Conservation (phyloP, 148 eudicot genomes). For the Nyssa sinensis region DNA sequence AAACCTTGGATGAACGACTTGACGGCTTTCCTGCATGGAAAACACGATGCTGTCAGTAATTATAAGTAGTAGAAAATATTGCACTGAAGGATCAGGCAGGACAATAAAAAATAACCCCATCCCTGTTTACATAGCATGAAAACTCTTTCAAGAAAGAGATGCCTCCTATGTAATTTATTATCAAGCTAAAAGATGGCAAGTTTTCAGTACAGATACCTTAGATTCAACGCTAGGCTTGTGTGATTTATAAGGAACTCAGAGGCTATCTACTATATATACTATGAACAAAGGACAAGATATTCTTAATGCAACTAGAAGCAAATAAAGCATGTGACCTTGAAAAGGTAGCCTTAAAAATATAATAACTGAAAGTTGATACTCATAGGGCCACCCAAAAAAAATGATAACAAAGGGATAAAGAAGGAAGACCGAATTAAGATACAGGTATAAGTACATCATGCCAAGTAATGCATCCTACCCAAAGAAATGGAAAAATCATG, state of each 20-base stretch:
- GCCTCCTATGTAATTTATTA: background rate
- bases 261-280: too few species aligned
- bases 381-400: too few species aligned
- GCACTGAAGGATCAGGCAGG: background rate
- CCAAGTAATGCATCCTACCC: too few species aligned
- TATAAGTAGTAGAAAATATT: background rate
- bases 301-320: background rate
- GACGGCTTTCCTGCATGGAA: slow-evolving; percentile 38
- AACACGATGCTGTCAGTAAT: slow-evolving; percentile 1
- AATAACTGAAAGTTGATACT: too few species aligned
- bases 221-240: background rate
- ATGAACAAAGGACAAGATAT: background rate
- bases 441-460: too few species aligned
- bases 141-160: background rate
- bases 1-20: slow-evolving; percentile 71
- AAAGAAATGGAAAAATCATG: too few species aligned
- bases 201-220: background rate
- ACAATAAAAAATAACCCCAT: background rate
- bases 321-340: too few species aligned
- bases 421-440: too few species aligned
- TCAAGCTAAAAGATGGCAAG: background rate
- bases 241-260: background rate
- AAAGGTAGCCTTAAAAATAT: too few species aligned
- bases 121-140: background rate
- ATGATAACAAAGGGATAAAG: too few species aligned